phyloP scores from a whole-genome alignment of 805 yeast species.

The Vanderwaltozyma yarrowii region DNA sequence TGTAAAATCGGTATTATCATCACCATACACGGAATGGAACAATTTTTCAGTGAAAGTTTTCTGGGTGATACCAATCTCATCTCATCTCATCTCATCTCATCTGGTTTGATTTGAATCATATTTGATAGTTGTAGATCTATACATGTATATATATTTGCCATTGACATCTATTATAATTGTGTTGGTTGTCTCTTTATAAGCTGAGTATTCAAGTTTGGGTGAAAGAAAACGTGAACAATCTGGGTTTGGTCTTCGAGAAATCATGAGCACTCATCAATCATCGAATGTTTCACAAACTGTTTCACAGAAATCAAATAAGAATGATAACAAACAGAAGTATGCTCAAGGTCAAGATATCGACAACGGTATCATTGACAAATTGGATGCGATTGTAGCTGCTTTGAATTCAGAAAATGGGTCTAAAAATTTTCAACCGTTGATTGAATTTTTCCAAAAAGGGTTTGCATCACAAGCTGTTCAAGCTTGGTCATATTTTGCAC shows the following conservation, averaged over 20 bases:
- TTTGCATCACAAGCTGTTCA: conserved; percentile 32
- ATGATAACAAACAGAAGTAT: conserved; percentile 7
- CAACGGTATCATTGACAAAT: conserved; percentile 20
- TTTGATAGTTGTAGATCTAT: too few species aligned
- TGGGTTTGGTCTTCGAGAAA: too few species aligned
- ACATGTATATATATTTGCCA: too few species aligned
- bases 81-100: conserved; percentile 8
- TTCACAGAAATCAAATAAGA: not conserved
- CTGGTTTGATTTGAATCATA: too few species aligned
- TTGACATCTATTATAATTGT: too few species aligned
- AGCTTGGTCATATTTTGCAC: conserved; percentile 39
- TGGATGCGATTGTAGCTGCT: conserved; percentile 14
- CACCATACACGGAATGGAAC: not conserved
- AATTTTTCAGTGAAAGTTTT: not conserved
- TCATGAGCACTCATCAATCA: too few species aligned
- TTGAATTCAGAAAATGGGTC: conserved; percentile 12
- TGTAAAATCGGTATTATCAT: not conserved
- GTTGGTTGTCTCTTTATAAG: too few species aligned
- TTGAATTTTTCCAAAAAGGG: conserved; percentile 29
- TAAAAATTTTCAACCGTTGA: conserved; percentile 19
- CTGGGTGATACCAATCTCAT: conserved; percentile 8
- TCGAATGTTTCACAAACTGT: too few species aligned
- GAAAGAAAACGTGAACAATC: too few species aligned
- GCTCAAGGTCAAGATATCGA: conserved; percentile 17
- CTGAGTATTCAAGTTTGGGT: too few species aligned